phyloP scores from a whole-genome alignment of 306 rosid genomes.

The Gynostemma pentaphyllum region DNA sequence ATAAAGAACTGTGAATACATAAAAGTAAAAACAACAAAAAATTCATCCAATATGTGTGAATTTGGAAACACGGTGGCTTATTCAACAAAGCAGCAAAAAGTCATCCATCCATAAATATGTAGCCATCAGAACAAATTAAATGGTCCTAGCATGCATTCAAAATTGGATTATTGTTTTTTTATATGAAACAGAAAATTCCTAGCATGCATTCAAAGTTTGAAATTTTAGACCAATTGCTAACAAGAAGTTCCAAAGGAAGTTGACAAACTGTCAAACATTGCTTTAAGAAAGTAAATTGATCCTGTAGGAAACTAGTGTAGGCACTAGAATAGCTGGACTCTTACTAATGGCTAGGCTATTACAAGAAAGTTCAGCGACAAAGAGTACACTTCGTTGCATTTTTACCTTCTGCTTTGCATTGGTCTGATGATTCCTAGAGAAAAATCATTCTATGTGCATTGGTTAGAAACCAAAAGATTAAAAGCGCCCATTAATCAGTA shows the following conservation, averaged over 20 bases:
- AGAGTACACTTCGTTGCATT: conserved; percentile 2
- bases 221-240: background rate
- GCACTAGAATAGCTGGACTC: background rate
- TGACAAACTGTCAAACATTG: background rate
- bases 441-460: conserved; percentile 9
- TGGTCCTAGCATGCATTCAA: background rate
- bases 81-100: background rate
- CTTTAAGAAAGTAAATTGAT: background rate
- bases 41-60: background rate
- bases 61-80: background rate
- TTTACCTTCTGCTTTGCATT: conserved; percentile 11
- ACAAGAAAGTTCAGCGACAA: conserved; percentile 2
- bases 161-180: too few relatives aligned
- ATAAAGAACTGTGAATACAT: background rate
- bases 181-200: too few relatives aligned
- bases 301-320: background rate
- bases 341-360: background rate
- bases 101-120: background rate
- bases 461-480: conserved; percentile 11
- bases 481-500: conserved; percentile 10
- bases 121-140: background rate
- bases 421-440: conserved; percentile 12
- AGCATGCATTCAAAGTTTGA: background rate
- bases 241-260: background rate
- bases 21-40: background rate